Evolutionary conservation across 768 basidiomycete species (phyloP).

Genomic region (Lentinula sp.): DNA sequence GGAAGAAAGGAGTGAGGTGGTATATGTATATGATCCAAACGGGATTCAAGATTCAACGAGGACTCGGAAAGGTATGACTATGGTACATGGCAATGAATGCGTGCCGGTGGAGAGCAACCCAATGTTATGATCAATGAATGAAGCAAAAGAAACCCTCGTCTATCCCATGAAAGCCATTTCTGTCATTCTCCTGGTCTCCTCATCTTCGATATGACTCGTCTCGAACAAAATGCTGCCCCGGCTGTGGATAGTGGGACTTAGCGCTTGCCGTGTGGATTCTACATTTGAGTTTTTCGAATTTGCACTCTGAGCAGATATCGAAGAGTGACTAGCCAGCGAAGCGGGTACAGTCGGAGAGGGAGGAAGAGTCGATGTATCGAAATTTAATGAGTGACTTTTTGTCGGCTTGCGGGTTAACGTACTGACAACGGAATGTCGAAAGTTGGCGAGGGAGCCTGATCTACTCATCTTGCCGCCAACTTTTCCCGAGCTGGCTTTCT

Average conservation of each 20-base stretch:
- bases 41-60: too few relatives aligned
- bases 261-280: slow-evolving; percentile 26
- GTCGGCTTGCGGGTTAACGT: slow-evolving; percentile 18
- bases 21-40: too few relatives aligned
- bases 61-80: too few relatives aligned
- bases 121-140: background rate
- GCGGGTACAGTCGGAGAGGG: slow-evolving; percentile 26
- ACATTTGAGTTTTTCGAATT: background rate
- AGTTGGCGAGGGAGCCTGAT: slow-evolving; percentile 32
- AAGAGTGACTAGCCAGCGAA: slow-evolving; percentile 7
- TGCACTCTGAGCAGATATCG: background rate
- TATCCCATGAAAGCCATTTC: slow-evolving; percentile 62
- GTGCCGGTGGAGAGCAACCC: background rate
- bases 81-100: background rate
- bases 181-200: slow-evolving; percentile 61
- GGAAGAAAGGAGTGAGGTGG: too few relatives aligned
- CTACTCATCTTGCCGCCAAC: slow-evolving; percentile 16
- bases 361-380: slow-evolving; percentile 30
- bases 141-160: background rate
- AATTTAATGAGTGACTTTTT: slow-evolving; percentile 15
- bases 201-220: slow-evolving; percentile 53
- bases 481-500: background rate
- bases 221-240: slow-evolving; percentile 49
- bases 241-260: slow-evolving; percentile 56
- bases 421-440: slow-evolving; percentile 40